phyloP scores from a whole-genome alignment of 1,284 basidiomycete species.

The Cutaneotrichosporon dermatis region DNA sequence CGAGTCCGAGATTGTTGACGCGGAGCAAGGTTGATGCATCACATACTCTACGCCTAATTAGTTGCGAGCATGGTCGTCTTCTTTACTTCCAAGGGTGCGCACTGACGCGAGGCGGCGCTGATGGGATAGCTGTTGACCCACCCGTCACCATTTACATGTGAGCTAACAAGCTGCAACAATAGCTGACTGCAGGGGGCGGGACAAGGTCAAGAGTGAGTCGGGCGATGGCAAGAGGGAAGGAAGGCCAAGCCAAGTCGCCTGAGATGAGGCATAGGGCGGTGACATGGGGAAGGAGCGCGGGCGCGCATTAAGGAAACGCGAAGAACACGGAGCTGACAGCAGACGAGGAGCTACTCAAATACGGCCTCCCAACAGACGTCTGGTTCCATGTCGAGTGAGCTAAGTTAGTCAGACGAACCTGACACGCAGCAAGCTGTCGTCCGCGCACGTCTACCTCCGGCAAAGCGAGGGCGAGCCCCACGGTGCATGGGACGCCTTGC shows the following conservation, averaged over 20 bases:
- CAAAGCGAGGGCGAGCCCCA: conserved; percentile 66
- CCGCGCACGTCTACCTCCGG: conserved; percentile 89
- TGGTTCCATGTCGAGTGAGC: conserved; percentile 58
- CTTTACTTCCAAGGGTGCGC: conserved; percentile 54
- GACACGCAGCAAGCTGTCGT: conserved; percentile 72
- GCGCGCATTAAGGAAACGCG: too few relatives aligned
- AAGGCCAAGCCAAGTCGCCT: too few relatives aligned
- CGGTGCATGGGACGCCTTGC: conserved; percentile 74
- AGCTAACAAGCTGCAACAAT: conserved; percentile 5
- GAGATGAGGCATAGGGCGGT: too few relatives aligned
- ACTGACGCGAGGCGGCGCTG: background rate
- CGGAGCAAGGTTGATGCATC: too few relatives aligned
- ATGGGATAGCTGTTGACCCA: conserved; percentile 54
- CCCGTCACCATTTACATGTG: conserved; percentile 74
- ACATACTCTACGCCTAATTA: too few relatives aligned
- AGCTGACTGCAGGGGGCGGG: conserved; percentile 61
- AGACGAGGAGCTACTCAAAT: conserved; percentile 93
- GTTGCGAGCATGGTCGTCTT: conserved; percentile 54
- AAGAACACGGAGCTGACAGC: conserved; percentile 5
- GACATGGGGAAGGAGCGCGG: too few relatives aligned
- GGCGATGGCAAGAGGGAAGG: too few relatives aligned
- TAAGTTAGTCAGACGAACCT: background rate
- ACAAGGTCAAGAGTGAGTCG: conserved; percentile 87
- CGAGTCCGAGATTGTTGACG: too few relatives aligned
- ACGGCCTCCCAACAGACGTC: conserved; percentile 61